A percentile compares a stretch with the other conserved stretches of the same genome.
Evolutionary conservation across 2,329 filamentous ascomycete genomes (phyloP).

Genomic region (Colletotrichum sp.): DNA sequence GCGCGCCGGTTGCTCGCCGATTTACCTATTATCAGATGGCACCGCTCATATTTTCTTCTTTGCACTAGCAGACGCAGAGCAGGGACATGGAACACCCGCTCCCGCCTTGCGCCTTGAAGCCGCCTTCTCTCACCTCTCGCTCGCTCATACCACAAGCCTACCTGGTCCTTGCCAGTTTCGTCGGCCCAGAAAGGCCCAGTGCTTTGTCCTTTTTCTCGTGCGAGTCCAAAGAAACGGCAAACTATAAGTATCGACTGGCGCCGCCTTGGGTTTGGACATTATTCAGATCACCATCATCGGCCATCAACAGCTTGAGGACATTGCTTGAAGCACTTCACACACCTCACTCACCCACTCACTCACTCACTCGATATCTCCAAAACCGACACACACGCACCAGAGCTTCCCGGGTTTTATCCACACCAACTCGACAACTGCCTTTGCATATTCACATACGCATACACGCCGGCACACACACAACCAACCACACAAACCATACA

Average conservation of each 20-base stretch:
- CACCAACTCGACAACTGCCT: not conserved
- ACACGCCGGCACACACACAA: not conserved
- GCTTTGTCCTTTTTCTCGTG: conserved; percentile 14
- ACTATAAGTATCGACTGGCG: conserved; percentile 20
- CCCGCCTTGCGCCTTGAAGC: not conserved
- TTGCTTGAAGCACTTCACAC: not conserved
- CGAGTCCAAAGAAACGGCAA: conserved; percentile 7
- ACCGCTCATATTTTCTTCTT: conserved; percentile 18
- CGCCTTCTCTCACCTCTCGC: conserved; percentile 3
- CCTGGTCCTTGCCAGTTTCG: conserved; percentile 12
- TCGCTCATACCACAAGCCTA: not conserved
- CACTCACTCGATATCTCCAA: not conserved
- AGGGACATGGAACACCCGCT: conserved; percentile 18
- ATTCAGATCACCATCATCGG: conserved; percentile 3
- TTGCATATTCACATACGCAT: not conserved
- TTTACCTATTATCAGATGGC: conserved; percentile 15
- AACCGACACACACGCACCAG: not conserved
- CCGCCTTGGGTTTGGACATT: conserved; percentile 2
- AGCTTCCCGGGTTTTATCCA: not conserved
- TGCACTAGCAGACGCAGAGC: conserved; percentile 14
- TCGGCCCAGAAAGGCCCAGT: not conserved
- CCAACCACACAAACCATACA: not conserved
- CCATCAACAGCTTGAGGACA: not conserved
- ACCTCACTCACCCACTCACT: not conserved
- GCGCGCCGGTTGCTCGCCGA: conserved; percentile 12